These are phyloP conservation scores for Penicillium coffeae DNA, from an alignment of 495 filamentous ascomycete species.

Conservation along the genomic window DNA sequence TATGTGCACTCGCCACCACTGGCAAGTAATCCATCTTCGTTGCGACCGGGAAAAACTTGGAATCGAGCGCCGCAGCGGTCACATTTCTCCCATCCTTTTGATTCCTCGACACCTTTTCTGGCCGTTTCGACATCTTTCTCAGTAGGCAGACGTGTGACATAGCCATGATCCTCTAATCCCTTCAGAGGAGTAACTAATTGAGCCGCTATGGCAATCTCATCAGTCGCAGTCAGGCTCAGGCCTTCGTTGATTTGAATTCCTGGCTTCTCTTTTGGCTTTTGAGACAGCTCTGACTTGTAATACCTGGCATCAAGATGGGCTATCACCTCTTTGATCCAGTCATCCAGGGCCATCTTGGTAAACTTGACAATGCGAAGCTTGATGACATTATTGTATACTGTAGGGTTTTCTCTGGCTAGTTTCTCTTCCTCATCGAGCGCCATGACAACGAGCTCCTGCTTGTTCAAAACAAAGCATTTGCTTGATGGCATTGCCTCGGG, in stretches of 20 bases:
- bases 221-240: conserved; percentile 42
- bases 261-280: conserved; percentile 13
- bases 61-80: conserved; percentile 84
- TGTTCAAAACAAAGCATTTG: conserved; percentile 55
- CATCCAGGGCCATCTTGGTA: conserved; percentile 62
- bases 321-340: conserved; percentile 57
- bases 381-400: conserved; percentile 77
- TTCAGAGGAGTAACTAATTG: conserved; percentile 57
- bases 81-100: conserved; percentile 77
- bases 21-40: conserved; percentile 75
- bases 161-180: conserved; percentile 63
- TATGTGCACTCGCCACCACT: conserved; percentile 72
- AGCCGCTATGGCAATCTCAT: conserved; percentile 65
- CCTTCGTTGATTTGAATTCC: conserved; percentile 57
- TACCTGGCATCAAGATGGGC: conserved; percentile 40
- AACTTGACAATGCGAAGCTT: conserved; percentile 71
- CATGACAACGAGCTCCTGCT: conserved; percentile 69
- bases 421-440: conserved; percentile 84
- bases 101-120: conserved; percentile 56
- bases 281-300: conserved; percentile 33
- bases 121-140: conserved; percentile 59
- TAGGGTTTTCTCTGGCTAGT: conserved; percentile 57
- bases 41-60: conserved; percentile 85
- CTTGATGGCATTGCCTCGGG: conserved; percentile 47
- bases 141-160: conserved; percentile 63